Conservation (phyloP, 768 basidiomycete genomes). For the Gymnopilus junonius region DNA sequence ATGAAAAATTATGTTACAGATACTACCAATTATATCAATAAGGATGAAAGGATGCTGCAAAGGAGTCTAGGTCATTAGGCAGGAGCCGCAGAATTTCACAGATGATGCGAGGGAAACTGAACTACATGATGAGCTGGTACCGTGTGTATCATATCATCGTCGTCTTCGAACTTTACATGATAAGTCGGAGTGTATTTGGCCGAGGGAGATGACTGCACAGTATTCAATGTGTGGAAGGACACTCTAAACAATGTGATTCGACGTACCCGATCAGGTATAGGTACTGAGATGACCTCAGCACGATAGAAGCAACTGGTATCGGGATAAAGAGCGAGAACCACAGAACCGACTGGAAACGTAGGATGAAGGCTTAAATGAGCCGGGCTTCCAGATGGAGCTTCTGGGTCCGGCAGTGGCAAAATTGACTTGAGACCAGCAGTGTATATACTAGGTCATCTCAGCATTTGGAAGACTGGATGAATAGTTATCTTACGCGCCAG, state of each 20-base stretch:
- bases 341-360: constrained; percentile 71
- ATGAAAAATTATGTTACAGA: constrained; percentile 1
- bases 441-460: constrained; percentile 52
- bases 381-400: constrained; percentile 56
- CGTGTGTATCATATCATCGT: constrained; percentile 80
- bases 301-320: constrained; percentile 93
- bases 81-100: constrained; percentile 1
- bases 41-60: neutral
- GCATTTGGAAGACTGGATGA: neutral
- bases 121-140: constrained; percentile 84
- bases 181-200: constrained; percentile 62
- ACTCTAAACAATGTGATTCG: neutral
- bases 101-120: constrained; percentile 64
- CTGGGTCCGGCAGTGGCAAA: constrained; percentile 81
- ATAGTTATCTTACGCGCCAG: constrained; percentile 51
- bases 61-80: neutral
- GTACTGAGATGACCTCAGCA: constrained; percentile 79
- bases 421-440: constrained; percentile 71
- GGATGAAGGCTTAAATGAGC: constrained; percentile 73
- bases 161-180: constrained; percentile 87
- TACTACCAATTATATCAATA: neutral
- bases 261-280: constrained; percentile 44
- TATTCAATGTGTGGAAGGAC: neutral
- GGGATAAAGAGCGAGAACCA: constrained; percentile 87
- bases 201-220: constrained; percentile 35